These are phyloP conservation scores for Macrophomina tecta DNA, from an alignment of 2,329 filamentous ascomycete species.

Conservation along the genomic window DNA sequence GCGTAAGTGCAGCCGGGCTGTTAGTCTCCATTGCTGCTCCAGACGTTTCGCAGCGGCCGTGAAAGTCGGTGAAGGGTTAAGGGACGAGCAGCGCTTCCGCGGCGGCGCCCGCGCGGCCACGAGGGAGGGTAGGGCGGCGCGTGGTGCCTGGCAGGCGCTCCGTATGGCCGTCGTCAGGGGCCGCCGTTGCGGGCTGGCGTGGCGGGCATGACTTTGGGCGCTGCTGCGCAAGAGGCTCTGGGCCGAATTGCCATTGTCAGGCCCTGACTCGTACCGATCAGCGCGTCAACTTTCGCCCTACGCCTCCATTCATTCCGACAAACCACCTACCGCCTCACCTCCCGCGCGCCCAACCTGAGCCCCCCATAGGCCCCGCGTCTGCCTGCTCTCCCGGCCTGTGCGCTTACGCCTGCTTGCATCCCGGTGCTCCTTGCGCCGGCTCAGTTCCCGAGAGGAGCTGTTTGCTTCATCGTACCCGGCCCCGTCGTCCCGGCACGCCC, in stretches of 20 bases:
- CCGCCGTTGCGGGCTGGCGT: not conserved
- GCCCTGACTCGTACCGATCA: constrained; percentile 9
- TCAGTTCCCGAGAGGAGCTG: not conserved
- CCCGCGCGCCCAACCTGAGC: constrained; percentile 17
- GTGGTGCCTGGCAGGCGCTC: not conserved
- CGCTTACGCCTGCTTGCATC: constrained; percentile 12
- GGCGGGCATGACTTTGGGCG: not conserved
- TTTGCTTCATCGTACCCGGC: constrained; percentile 8
- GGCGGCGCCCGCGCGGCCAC: not conserved
- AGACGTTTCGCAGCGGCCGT: constrained; percentile 2
- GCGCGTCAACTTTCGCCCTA: constrained; percentile 14
- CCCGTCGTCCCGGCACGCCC: constrained; percentile 31
- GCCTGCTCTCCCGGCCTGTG: constrained; percentile 2
- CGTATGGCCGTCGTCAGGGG: not conserved
- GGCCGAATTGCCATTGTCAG: not conserved
- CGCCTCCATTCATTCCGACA: constrained; percentile 2
- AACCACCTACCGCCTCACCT: constrained; percentile 5
- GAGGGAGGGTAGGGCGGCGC: not conserved
- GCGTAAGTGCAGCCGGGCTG: not conserved
- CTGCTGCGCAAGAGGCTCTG: not conserved
- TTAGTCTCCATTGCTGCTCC: not conserved
- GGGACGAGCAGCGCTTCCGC: constrained; percentile 3
- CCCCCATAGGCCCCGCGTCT: constrained; percentile 10
- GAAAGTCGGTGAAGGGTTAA: constrained; percentile 10
- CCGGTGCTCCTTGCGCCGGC: constrained; percentile 17